Evolutionary conservation across 2,329 filamentous ascomycete species (phyloP).

Genomic region (Polychaeton citri): DNA sequence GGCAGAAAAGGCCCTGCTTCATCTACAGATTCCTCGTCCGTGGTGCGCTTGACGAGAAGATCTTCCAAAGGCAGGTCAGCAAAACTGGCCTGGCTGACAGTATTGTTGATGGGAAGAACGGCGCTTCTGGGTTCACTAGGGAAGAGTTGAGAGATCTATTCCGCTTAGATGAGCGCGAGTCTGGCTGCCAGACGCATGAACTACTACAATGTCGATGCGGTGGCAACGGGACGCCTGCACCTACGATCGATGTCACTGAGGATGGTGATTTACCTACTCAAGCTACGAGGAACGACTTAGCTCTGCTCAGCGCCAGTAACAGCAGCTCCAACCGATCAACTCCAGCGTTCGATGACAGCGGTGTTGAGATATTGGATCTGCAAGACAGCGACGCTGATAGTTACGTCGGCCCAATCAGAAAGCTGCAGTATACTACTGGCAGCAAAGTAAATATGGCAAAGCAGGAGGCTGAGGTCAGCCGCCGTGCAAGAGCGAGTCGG

Average conservation of each 20-base stretch:
- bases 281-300: slow-evolving; percentile 13
- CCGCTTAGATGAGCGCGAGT: slow-evolving; percentile 44
- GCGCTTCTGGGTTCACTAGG: slow-evolving; percentile 47
- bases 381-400: slow-evolving; percentile 14
- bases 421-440: slow-evolving; percentile 23
- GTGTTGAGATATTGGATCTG: slow-evolving; percentile 5
- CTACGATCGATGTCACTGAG: slow-evolving; percentile 5
- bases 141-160: slow-evolving; percentile 57
- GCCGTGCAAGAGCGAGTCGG: slow-evolving; percentile 17
- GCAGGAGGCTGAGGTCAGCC: slow-evolving; percentile 22
- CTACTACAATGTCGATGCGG: slow-evolving; percentile 50
- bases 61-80: slow-evolving; percentile 59
- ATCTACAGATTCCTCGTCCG: slow-evolving; percentile 58
- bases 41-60: slow-evolving; percentile 60
- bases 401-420: slow-evolving; percentile 13
- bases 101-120: slow-evolving; percentile 54
- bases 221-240: slow-evolving; percentile 34
- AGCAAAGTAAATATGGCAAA: slow-evolving; percentile 31
- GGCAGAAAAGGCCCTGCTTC: slow-evolving; percentile 52
- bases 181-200: slow-evolving; percentile 53
- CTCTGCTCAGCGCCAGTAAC: slow-evolving; percentile 4
- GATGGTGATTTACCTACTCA: slow-evolving; percentile 11
- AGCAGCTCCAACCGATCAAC: slow-evolving; percentile 1
- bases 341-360: slow-evolving; percentile 2
- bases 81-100: slow-evolving; percentile 59